Evolutionary conservation across 2,329 filamentous ascomycete genomes (phyloP), one percentile per base, ranked within the genome.

Genomic region (Chrysoporthe deuterocubensis): DNA sequence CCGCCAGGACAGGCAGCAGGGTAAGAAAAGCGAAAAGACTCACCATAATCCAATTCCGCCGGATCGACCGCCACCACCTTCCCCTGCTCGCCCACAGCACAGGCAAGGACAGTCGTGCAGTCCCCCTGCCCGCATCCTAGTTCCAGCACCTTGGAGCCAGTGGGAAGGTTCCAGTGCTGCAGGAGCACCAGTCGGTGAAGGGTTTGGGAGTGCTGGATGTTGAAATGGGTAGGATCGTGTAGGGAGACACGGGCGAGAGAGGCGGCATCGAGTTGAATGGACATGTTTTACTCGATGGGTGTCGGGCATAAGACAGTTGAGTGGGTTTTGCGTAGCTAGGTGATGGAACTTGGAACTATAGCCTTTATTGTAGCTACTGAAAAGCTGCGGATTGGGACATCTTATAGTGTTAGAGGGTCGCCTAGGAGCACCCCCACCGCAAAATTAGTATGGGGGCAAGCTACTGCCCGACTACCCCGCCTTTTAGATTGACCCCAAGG

Each of bases 41-140:
- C 71, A 58, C 83, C 83, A 73, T 88, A 88, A 71, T 83, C 79
- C 8, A 81, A 74, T 0, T 76, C 72, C 0, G 80, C 85, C 1
- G 85, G 86, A 75, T 89, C 86, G 40, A 87, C 74, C 4, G 84
- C 86, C 63, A 82, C 81, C 16, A 88, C 77, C 59, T 75, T 76
- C 0, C 85, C 84, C 0, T 75, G 42, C 14, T 79, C 72, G 2
- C 83, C 81, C 1, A 85, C 80, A 26, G 79, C 80, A 71, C 80
- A 73, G 58, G 86, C 87, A 21, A 89, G 80, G 2, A 82, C 83
- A 13, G 82, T 78, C 1, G 87, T 88, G 71, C 82, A 84, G 69
- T 85, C 85, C 1, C 87, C 87, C 71, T 89, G 87, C 0, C 87
- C 87, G 75, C 87, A 89, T 62, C 86, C 87, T 44, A 90, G 74